phyloP scores from a whole-genome alignment of 2,329 filamentous ascomycete genomes.

The Fusarium buharicum region DNA sequence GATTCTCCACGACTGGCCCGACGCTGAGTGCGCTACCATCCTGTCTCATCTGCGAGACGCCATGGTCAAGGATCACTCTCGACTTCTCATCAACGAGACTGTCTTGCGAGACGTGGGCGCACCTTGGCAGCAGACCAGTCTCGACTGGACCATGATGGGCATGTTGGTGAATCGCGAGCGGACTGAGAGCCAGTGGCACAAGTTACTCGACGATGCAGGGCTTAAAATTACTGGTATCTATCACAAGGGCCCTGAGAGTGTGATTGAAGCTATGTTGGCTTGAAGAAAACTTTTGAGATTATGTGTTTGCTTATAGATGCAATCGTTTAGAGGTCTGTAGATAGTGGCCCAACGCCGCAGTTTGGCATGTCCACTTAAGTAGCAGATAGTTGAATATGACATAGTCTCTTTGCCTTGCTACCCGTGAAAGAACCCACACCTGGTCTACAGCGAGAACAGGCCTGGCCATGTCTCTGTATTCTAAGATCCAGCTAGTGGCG shows the following conservation, averaged over 20 bases:
- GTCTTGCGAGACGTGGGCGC: slow-evolving; percentile 25
- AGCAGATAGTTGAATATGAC: neutral
- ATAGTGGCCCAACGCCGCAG: neutral
- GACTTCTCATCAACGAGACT: slow-evolving; percentile 32
- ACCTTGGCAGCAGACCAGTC: slow-evolving; percentile 38
- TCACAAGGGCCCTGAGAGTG: slow-evolving; percentile 13
- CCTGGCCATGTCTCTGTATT: neutral
- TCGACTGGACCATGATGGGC: slow-evolving; percentile 44
- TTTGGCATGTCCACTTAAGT: neutral
- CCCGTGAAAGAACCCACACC: neutral
- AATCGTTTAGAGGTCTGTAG: neutral
- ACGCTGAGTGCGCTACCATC: slow-evolving; percentile 50
- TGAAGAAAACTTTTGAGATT: neutral
- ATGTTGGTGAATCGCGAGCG: slow-evolving; percentile 41
- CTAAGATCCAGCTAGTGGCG: too few species aligned
- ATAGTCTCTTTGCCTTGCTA: neutral
- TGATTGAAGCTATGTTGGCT: slow-evolving; percentile 27
- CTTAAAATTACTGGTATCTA: slow-evolving; percentile 27
- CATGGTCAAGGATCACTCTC: slow-evolving; percentile 37
- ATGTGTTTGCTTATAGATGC: neutral
- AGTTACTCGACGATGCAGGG: slow-evolving; percentile 18
- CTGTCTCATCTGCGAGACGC: slow-evolving; percentile 34
- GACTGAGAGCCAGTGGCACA: slow-evolving; percentile 34
- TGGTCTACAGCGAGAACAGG: neutral
- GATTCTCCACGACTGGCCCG: slow-evolving; percentile 61